Evolutionary conservation across 208 protist species (phyloP), one percentile per base, ranked within the genome.

Genomic region (Leptomonas seymouri): DNA sequence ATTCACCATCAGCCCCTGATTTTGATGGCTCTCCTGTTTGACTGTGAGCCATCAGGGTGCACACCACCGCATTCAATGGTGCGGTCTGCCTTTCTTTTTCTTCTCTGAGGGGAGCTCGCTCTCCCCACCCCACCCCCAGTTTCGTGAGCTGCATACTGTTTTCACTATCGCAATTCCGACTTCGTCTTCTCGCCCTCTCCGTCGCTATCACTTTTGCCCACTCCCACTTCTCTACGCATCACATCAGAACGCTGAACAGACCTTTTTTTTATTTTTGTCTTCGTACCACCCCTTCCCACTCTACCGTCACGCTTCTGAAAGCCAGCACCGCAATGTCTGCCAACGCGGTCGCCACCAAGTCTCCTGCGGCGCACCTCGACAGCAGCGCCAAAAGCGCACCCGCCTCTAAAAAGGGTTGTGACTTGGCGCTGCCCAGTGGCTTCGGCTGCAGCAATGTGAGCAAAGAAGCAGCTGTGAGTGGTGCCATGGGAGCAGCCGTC

Each of bases 401-500:
- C 14, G 45, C 30, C 7, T 50, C 44, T n/a, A 31, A 46, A 4
- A 63, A 58, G 20, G 57, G 56, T 4, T 21, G 45, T 3, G 34
- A 8, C 30, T 57, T 67, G 3, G 65, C 36, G 7, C 41, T 44
- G 25, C 51, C 60, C 4, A n/a, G 27, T 45, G 58, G 46, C 8
- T 27, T 48, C 30, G 66, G 71, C 49, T 3, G 31, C 3, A 55
- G 28, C 50, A 36, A 25, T n/a, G 64, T 70, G 34, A 31, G 71
- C 25, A 74, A 63, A 27, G 75, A 82, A 45, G 63, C 91, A 48
- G 75, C 78, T 18, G 68, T 84, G 61, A 89, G 89, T 45, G 72
- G 66, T 7, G 57, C 85, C 20, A 72, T 89, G 68, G 84, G 84
- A 15, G 74, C 72, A 25, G 57, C 78, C 31, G 76, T 82, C 25